Evolutionary conservation across 768 basidiomycete genomes (phyloP), one percentile per base, ranked within the genome.

Genomic region (Tricholoma flavovirens): DNA sequence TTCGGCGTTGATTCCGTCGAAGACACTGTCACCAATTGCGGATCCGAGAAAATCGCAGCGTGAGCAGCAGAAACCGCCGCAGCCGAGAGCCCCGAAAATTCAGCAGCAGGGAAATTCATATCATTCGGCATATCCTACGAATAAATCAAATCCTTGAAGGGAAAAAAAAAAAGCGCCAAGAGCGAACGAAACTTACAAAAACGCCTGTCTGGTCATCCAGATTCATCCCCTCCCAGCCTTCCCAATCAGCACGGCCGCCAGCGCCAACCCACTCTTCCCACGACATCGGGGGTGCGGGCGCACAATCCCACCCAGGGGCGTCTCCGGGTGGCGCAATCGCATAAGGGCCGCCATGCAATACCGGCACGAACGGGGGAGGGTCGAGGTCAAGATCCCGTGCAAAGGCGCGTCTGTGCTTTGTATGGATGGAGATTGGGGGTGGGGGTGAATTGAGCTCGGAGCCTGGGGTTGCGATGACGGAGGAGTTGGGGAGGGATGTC

Each of bases 291-390:
- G 40, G 36, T 7, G 50, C 53, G 4, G 59, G 61, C 8, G 59
- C 42, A 50, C 56, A 40, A 38, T 60, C 61, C 61, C 61, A 62
- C 2, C 61, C 59, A 26, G 61, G 61, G 7, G 56, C 61, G 46
- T 60, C 61, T 8, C 45, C 15, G 2, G 61, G 61, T 14, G 54
- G 56, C 6, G 49, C 59, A 10, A 60, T 51, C 30, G 51, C 51
- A 48, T 62, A 62, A 5, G 61, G 56, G 1, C 61, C 42, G 11
- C 42, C 61, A 29, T 59, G 54, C 46, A 51, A 42, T 7, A 62
- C 40, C 46, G 56, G 54, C 6, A 43, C 21, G 9, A 43, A 6
- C 2, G 61, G 53, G 12, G 30, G 53, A 22, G n/a, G 11, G 15
- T 53, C 17, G 11, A 32, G 19, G 14, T 56, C 17, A 17, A 54